Percentiles rank a stretch among this genome's conserved stretches.
These are phyloP conservation scores for Hymenoscyphus infarciens DNA, from an alignment of 2,329 filamentous ascomycete genomes.

Conservation along the genomic window DNA sequence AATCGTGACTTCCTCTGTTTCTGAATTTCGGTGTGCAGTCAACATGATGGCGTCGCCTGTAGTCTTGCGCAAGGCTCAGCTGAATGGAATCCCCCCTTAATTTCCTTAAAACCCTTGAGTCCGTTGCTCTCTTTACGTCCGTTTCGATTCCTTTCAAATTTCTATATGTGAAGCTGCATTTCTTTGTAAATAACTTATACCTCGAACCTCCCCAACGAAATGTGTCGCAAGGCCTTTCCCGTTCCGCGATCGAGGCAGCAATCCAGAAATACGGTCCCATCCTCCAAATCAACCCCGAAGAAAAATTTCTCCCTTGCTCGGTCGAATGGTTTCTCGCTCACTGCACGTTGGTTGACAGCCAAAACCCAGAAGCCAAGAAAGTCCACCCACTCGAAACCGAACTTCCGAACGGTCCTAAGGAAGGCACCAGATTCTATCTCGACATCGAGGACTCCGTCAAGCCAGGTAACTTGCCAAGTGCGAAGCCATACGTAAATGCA, in stretches of 20 bases:
- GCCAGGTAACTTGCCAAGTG: conserved; percentile 19
- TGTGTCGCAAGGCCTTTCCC: conserved; percentile 17
- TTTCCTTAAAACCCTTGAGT: background rate
- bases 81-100: background rate
- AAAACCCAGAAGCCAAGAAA: conserved; percentile 15
- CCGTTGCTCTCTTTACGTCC: background rate
- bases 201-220: background rate
- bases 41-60: background rate
- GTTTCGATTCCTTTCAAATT: background rate
- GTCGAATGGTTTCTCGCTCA: conserved; percentile 20
- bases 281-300: conserved; percentile 21
- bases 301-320: conserved; percentile 23
- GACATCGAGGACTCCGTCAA: conserved; percentile 21
- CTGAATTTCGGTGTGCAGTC: background rate
- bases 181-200: background rate
- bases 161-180: conserved; percentile 8
- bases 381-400: conserved; percentile 20
- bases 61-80: background rate
- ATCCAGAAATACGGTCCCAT: conserved; percentile 24
- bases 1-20: conserved; percentile 5
- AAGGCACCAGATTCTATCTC: conserved; percentile 24
- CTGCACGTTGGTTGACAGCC: conserved; percentile 18
- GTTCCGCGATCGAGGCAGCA: conserved; percentile 19
- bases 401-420: conserved; percentile 21
- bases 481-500: conserved; percentile 25